A percentile compares a stretch with the other conserved stretches of the same genome.
These are phyloP conservation scores for Takakia lepidozioides DNA, from an alignment of 225 moss, liverwort and hornwort species.

Conservation along the genomic window DNA sequence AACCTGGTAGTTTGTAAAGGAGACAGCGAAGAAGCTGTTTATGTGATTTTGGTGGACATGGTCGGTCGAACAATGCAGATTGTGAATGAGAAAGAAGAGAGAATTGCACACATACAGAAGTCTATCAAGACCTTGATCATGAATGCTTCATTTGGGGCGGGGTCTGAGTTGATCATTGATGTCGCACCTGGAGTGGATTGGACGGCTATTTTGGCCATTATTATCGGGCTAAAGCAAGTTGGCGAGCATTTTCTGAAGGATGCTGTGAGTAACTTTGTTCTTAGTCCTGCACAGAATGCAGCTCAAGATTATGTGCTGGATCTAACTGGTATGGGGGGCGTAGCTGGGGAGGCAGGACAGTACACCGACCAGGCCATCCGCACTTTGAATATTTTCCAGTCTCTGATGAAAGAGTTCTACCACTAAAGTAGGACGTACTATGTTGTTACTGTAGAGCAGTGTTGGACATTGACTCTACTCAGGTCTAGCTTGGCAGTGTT, in stretches of 20 bases:
- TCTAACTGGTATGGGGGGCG: constrained; percentile 31
- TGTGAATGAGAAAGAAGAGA: constrained; percentile 77
- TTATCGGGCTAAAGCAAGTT: constrained; percentile 76
- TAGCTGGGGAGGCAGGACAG: constrained; percentile 30
- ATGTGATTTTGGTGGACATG: constrained; percentile 65
- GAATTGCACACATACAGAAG: constrained; percentile 58
- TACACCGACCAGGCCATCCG: constrained; percentile 50
- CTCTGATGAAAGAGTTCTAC: constrained; percentile 44
- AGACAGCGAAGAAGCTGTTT: constrained; percentile 66
- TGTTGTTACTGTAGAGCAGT: not conserved
- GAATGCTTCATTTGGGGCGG: constrained; percentile 84
- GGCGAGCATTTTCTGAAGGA: constrained; percentile 71
- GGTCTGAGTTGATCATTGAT: constrained; percentile 76
- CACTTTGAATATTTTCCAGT: constrained; percentile 44
- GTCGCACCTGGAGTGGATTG: constrained; percentile 83
- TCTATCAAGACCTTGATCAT: constrained; percentile 77
- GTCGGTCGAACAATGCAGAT: constrained; percentile 84
- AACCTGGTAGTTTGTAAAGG: constrained; percentile 74
- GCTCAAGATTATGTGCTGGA: constrained; percentile 57
- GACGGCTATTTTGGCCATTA: constrained; percentile 60
- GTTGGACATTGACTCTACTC: not conserved
- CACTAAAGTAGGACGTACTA: constrained; percentile 10
- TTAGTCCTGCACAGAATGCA: constrained; percentile 65
- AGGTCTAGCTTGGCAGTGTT: not conserved
- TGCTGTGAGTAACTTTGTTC: constrained; percentile 64